Conservation (phyloP, 106 monocot species). For the Hemerocallis citrina region DNA sequence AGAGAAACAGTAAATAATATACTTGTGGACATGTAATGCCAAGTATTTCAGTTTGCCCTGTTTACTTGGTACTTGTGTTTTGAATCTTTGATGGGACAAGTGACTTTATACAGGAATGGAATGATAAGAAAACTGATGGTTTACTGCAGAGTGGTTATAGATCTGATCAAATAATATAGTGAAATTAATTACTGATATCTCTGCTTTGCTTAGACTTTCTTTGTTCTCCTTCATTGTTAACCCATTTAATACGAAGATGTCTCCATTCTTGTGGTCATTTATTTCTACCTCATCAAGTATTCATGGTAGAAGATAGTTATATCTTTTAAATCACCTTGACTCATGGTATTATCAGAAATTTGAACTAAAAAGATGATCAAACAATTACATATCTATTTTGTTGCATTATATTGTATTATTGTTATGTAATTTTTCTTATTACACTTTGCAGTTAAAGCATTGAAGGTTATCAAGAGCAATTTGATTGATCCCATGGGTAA, state of each 20-base stretch:
- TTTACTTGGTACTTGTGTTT: too few species aligned
- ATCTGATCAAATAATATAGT: too few species aligned
- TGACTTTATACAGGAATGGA: neutral
- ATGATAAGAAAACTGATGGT: neutral
- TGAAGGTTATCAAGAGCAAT: slow-evolving; percentile 31
- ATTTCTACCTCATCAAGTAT: neutral
- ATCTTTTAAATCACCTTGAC: neutral
- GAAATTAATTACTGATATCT: too few species aligned
- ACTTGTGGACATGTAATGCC: too few species aligned
- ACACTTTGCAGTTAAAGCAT: slow-evolving; percentile 52
- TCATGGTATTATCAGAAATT: neutral
- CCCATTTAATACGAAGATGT: neutral
- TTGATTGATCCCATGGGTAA: slow-evolving; percentile 43
- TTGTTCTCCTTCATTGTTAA: neutral
- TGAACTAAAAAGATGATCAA: too few species aligned
- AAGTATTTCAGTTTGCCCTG: too few species aligned
- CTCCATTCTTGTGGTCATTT: neutral
- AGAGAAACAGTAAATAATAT: too few species aligned
- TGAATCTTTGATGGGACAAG: neutral
- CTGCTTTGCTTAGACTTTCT: neutral
- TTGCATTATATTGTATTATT: neutral
- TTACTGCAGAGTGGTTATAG: neutral
- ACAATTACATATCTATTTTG: neutral
- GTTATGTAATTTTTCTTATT: neutral
- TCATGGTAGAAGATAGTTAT: neutral